Evolutionary conservation across 75 land plant species (phyloP).

Genomic region (Picea glauca): DNA sequence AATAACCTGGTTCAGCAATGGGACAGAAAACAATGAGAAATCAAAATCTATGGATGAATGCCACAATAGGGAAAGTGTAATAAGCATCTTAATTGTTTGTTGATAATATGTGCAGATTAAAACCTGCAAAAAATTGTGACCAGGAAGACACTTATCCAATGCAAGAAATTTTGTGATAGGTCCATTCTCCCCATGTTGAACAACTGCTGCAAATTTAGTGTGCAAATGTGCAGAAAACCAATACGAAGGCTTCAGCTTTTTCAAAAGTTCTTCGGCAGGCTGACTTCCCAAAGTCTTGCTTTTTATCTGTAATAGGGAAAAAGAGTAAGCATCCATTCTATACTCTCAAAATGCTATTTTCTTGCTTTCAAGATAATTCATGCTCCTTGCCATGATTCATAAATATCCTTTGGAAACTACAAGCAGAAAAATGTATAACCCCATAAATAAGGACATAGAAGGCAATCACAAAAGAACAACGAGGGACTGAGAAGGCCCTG

Average conservation of each 20-base stretch:
- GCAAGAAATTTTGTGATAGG: constrained; percentile 85
- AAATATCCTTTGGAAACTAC: not conserved
- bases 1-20: constrained; percentile 42
- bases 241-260: constrained; percentile 72
- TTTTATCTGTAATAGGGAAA: constrained; percentile 16
- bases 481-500: no score
- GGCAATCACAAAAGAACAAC: no score
- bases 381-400: not conserved
- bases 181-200: constrained; percentile 66
- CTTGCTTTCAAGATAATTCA: not conserved
- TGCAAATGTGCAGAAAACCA: constrained; percentile 99
- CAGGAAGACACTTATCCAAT: constrained; percentile 87
- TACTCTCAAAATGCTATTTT: not conserved
- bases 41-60: not conserved
- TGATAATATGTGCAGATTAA: not conserved
- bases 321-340: not conserved
- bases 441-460: not conserved
- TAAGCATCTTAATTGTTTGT: not conserved
- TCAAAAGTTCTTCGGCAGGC: constrained; percentile 67
- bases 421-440: not conserved
- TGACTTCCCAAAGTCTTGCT: constrained; percentile 66
- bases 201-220: constrained; percentile 82
- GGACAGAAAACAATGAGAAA: not conserved
- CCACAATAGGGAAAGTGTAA: not conserved
- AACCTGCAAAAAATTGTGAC: constrained; percentile 85